Evolutionary conservation across 176 grass and related monocot genomes (phyloP).

Genomic region (Aegilops sharonensis): DNA sequence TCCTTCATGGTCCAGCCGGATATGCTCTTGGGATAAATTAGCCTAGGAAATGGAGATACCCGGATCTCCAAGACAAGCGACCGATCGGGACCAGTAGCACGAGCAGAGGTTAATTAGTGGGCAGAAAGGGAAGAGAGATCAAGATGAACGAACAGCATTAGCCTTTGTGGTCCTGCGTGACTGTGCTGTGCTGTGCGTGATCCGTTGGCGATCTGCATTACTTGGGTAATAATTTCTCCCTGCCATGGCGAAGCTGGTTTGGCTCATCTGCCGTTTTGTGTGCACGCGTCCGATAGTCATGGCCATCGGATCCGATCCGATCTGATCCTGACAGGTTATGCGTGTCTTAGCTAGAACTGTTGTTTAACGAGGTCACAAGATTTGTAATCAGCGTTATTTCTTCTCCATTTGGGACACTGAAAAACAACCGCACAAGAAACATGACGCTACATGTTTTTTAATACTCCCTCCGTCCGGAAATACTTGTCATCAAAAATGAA

Average conservation of each 20-base stretch:
- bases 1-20: not conserved
- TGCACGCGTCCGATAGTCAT: rapidly evolving
- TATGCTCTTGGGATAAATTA: not conserved
- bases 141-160: not conserved
- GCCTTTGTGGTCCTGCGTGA: not conserved
- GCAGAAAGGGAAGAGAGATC: not conserved
- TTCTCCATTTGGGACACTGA: not conserved
- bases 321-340: not conserved
- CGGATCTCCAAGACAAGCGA: not conserved
- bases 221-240: not conserved
- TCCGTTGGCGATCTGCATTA: not conserved
- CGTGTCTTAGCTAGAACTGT: not conserved
- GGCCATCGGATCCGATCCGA: not conserved
- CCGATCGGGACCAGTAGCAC: not conserved
- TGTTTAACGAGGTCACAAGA: not conserved
- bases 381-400: not conserved
- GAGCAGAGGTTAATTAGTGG: not conserved
- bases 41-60: not conserved
- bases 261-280: not conserved
- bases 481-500: too few relatives aligned
- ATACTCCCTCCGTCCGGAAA: too few relatives aligned
- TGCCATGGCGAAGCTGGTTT: not conserved
- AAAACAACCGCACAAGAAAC: not conserved
- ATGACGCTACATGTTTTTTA: too few relatives aligned
- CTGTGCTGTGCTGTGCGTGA: not conserved